Conservation (phyloP, 106 monocot genomes). For the Amphibolis antarctica region DNA sequence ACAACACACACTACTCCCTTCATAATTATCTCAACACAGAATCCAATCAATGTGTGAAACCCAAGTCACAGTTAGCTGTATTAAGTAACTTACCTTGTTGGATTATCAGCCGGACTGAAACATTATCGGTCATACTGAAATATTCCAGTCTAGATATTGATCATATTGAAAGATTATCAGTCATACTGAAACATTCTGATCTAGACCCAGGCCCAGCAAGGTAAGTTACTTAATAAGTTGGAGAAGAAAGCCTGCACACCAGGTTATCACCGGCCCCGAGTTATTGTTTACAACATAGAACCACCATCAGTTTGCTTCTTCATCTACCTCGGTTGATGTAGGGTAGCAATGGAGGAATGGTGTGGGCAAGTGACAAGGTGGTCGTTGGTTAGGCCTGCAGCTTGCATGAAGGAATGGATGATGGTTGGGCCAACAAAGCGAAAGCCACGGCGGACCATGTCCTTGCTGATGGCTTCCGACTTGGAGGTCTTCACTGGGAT, state of each 20-base stretch:
- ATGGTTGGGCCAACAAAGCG: constrained; percentile 81
- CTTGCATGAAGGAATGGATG: constrained; percentile 90
- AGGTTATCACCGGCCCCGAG: not conserved
- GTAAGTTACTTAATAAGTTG: not conserved
- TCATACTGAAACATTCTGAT: too few species aligned
- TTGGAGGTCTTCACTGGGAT: constrained; percentile 87
- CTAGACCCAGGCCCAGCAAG: too few species aligned
- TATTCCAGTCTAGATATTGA: too few species aligned
- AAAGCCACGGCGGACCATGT: constrained; percentile 77
- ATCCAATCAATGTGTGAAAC: not conserved
- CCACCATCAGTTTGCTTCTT: constrained; percentile 1
- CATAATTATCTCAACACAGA: not conserved
- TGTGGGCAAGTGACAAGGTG: constrained; percentile 70
- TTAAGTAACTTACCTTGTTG: too few species aligned
- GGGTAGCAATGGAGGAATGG: constrained; percentile 37
- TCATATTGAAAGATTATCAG: too few species aligned
- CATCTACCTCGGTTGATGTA: not conserved
- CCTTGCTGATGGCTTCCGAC: constrained; percentile 84
- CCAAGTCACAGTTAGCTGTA: too few species aligned
- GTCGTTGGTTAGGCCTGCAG: constrained; percentile 79
- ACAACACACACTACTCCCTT: not conserved
- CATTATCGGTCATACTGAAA: too few species aligned
- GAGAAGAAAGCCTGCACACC: not conserved
- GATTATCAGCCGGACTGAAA: too few species aligned
- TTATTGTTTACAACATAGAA: not conserved